Evolutionary conservation across 2,329 filamentous ascomycete genomes (phyloP).

Genomic region (Pseudodiploospora longispora): DNA sequence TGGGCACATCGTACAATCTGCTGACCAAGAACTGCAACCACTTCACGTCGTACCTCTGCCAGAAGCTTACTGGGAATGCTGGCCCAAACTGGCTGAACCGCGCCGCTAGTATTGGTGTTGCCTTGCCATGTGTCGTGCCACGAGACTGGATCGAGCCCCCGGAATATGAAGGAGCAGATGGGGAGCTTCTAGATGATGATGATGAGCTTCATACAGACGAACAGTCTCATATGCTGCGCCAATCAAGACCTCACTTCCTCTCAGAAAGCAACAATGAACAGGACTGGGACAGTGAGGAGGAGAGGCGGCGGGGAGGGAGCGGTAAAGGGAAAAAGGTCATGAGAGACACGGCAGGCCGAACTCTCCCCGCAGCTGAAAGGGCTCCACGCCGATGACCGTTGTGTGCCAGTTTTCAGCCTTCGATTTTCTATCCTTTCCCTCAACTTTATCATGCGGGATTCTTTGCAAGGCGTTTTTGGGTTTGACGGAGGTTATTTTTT

Average conservation of each 20-base stretch:
- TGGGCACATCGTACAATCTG: constrained; percentile 71
- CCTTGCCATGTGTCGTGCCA: constrained; percentile 74
- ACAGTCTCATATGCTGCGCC: constrained; percentile 50
- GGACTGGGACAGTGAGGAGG: constrained; percentile 39
- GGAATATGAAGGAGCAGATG: constrained; percentile 65
- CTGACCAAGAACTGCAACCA: constrained; percentile 84
- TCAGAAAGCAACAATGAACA: constrained; percentile 18
- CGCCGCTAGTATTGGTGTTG: constrained; percentile 74
- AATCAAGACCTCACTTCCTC: constrained; percentile 24
- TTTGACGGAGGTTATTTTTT: neutral
- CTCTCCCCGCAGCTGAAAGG: constrained; percentile 44
- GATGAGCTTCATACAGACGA: constrained; percentile 44
- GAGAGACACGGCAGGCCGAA: constrained; percentile 43
- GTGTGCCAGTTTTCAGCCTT: too few relatives aligned
- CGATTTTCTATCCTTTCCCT: neutral
- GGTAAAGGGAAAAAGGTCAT: constrained; percentile 37
- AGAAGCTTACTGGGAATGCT: constrained; percentile 60
- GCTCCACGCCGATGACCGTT: constrained; percentile 29
- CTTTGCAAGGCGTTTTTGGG: constrained; percentile 15
- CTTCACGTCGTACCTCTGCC: constrained; percentile 71
- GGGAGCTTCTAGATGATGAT: constrained; percentile 56
- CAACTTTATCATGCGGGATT: constrained; percentile 3
- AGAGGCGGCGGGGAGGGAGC: constrained; percentile 29
- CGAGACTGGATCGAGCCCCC: constrained; percentile 75
- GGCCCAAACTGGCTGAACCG: constrained; percentile 74